Percentiles rank a stretch among this genome's conserved stretches.
Conservation (phyloP, 768 basidiomycete genomes). For the Lyophyllum decastes region DNA sequence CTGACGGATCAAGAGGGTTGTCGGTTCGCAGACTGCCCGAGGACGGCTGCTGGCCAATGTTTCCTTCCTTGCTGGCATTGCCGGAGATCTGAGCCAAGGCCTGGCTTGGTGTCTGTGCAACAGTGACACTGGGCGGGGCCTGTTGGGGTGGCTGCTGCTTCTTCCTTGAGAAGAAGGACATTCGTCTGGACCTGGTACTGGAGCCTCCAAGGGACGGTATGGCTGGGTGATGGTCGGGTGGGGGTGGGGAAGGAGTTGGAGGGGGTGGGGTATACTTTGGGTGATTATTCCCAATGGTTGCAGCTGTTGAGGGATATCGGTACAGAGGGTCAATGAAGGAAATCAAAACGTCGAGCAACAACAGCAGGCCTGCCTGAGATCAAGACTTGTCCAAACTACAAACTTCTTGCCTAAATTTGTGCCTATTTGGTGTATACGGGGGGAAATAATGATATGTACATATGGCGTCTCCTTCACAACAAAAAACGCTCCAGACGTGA, state of each 20-base stretch:
- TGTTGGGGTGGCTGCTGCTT: slow-evolving; percentile 62
- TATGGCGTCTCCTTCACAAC: slow-evolving; percentile 6
- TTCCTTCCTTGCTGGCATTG: slow-evolving; percentile 28
- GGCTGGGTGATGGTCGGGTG: slow-evolving; percentile 37
- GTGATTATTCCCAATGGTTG: slow-evolving; percentile 24
- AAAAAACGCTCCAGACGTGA: neutral
- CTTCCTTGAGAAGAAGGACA: slow-evolving; percentile 94
- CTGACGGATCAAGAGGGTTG: slow-evolving; percentile 35
- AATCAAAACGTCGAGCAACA: neutral
- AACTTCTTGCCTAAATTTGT: slow-evolving; percentile 10
- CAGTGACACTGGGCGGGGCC: slow-evolving; percentile 48
- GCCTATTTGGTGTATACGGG: neutral
- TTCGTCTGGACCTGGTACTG: slow-evolving; percentile 64
- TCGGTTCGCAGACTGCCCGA: slow-evolving; percentile 19
- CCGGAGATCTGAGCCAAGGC: slow-evolving; percentile 60
- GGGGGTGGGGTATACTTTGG: slow-evolving; percentile 12
- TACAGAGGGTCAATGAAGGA: neutral
- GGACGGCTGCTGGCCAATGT: slow-evolving; percentile 20
- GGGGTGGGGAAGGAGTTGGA: slow-evolving; percentile 18
- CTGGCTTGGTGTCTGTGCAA: slow-evolving; percentile 66
- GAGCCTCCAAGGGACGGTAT: slow-evolving; percentile 67
- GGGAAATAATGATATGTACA: too few relatives aligned
- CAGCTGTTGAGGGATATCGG: slow-evolving; percentile 1
- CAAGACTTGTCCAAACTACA: neutral
- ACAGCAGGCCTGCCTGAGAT: slow-evolving; percentile 5